Conservation (phyloP, 2,329 filamentous ascomycete species). For the Trichoderma oligosporum region DNA sequence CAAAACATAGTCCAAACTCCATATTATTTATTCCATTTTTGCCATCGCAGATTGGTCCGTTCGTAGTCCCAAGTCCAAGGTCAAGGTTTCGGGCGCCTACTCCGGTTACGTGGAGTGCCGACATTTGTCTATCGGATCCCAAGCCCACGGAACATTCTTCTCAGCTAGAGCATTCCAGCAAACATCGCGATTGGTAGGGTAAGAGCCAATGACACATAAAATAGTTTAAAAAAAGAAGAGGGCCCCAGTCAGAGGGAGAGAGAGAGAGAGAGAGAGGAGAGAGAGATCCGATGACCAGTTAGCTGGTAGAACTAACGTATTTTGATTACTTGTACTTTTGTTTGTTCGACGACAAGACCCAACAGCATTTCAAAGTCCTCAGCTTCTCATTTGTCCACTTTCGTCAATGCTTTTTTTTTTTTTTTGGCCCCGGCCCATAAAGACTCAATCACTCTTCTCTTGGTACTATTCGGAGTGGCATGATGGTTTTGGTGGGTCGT, state of each 20-base stretch:
- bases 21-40: background rate
- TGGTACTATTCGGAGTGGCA: background rate
- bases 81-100: slow-evolving; percentile 8
- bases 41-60: background rate
- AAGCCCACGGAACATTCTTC: slow-evolving; percentile 12
- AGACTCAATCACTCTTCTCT: background rate
- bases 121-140: background rate
- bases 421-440: background rate
- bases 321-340: too few species aligned
- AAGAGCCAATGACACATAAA: too few species aligned
- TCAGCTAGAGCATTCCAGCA: slow-evolving; percentile 13
- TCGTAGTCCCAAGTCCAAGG: slow-evolving; percentile 5
- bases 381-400: background rate
- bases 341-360: background rate
- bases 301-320: too few species aligned
- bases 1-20: too few species aligned
- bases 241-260: too few species aligned
- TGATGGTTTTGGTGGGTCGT: too few species aligned
- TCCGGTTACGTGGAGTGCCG: background rate
- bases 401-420: background rate
- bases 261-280: too few species aligned
- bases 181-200: background rate
- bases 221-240: background rate
- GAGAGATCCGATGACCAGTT: slow-evolving; percentile 5
- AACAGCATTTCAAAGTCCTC: background rate